These are phyloP conservation scores for Wakefieldia striispora DNA, from an alignment of 768 basidiomycete genomes.

Conservation along the genomic window DNA sequence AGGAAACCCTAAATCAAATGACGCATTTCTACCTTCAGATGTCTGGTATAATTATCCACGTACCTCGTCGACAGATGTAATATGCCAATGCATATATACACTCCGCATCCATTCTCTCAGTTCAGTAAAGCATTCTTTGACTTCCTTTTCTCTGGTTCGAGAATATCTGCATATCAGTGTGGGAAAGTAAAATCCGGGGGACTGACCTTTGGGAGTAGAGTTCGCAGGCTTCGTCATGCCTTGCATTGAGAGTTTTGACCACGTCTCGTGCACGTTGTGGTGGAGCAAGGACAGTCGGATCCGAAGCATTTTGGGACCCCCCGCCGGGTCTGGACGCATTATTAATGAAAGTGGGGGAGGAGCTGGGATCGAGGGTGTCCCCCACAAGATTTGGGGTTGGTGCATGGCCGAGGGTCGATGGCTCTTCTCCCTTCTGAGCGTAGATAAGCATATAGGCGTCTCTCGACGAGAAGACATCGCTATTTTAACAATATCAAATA, in stretches of 20 bases:
- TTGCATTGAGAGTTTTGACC: conserved; percentile 53
- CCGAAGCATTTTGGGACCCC: conserved; percentile 8
- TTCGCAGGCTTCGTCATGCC: conserved; percentile 53
- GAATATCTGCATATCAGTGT: conserved; percentile 15
- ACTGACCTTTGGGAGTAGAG: conserved; percentile 47
- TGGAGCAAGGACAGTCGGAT: conserved; percentile 37
- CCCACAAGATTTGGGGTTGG: conserved; percentile 15
- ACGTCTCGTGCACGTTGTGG: conserved; percentile 54
- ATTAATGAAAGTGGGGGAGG: conserved; percentile 18
- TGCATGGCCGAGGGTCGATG: conserved; percentile 12
- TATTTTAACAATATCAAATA: conserved; percentile 28
- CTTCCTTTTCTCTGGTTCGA: conserved; percentile 40
- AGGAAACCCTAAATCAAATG: conserved; percentile 9
- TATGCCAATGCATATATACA: conserved; percentile 64
- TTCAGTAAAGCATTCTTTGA: conserved; percentile 45
- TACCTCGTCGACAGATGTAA: conserved; percentile 49
- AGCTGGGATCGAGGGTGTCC: conserved; percentile 14
- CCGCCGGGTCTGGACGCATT: conserved; percentile 15
- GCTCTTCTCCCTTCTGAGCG: conserved; percentile 41
- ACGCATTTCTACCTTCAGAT: conserved; percentile 7
- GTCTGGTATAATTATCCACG: conserved; percentile 9
- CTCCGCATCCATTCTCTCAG: conserved; percentile 52
- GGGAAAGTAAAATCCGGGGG: conserved; percentile 14
- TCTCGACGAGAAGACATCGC: conserved; percentile 61
- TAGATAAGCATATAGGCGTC: conserved; percentile 98